A percentile compares a stretch with the other conserved stretches of the same genome.
Evolutionary conservation across 2,329 filamentous ascomycete species (phyloP).

Genomic region (Stenocarpella maydis): DNA sequence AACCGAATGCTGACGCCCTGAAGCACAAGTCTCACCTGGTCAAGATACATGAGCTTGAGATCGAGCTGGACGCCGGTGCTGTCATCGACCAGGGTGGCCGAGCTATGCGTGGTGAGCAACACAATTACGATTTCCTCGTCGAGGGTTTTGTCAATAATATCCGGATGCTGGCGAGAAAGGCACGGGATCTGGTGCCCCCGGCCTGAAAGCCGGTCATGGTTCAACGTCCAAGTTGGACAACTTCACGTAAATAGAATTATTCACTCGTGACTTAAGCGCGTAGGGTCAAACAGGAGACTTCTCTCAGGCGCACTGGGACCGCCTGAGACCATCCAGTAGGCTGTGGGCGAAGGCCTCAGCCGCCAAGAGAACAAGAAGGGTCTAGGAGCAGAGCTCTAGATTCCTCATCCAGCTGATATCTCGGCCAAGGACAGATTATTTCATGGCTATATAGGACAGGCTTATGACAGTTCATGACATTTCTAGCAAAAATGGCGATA

Average conservation of each 20-base stretch:
- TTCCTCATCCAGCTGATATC: neutral
- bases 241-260: slow-evolving; percentile 4
- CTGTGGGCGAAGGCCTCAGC: neutral
- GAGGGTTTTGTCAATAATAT: slow-evolving; percentile 80
- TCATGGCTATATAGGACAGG: neutral
- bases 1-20: neutral
- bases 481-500: too few relatives aligned
- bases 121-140: slow-evolving; percentile 73
- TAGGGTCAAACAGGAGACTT: neutral
- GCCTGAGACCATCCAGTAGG: neutral
- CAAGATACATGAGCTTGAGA: slow-evolving; percentile 83
- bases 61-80: slow-evolving; percentile 73
- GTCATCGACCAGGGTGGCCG: slow-evolving; percentile 72
- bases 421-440: too few relatives aligned
- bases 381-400: neutral
- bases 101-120: slow-evolving; percentile 59
- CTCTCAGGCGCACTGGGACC: too few relatives aligned
- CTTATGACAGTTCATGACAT: neutral
- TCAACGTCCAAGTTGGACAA: neutral
- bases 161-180: slow-evolving; percentile 62
- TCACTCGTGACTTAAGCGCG: too few relatives aligned
- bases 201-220: neutral
- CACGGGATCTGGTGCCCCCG: slow-evolving; percentile 33
- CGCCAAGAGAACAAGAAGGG: too few relatives aligned
- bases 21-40: slow-evolving; percentile 41